phyloP scores from a whole-genome alignment of 1,284 basidiomycete species.

The Apiotrichum sp. region DNA sequence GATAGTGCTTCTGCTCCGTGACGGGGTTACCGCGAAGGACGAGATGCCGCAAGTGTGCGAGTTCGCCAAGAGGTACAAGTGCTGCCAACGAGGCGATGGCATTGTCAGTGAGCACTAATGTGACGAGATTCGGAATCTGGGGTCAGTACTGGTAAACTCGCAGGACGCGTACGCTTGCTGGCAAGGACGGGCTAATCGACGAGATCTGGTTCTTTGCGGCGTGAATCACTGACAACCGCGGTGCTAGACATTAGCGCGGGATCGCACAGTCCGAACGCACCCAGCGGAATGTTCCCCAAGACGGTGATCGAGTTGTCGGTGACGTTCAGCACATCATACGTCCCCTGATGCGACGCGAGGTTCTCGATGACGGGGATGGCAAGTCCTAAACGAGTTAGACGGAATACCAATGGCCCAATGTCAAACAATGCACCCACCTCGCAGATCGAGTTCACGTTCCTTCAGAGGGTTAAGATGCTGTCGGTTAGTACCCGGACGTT shows the following conservation, averaged over 20 bases:
- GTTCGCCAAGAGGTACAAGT: constrained; percentile 73
- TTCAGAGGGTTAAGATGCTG: constrained; percentile 76
- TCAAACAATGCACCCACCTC: constrained; percentile 58
- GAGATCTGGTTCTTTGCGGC: constrained; percentile 92
- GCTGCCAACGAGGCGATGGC: constrained; percentile 68
- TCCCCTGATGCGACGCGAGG: constrained; percentile 87
- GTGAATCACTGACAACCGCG: constrained; percentile 79
- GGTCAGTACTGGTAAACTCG: not conserved
- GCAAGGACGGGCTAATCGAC: constrained; percentile 58
- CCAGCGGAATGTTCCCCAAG: constrained; percentile 84
- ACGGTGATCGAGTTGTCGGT: constrained; percentile 92
- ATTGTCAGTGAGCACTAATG: constrained; percentile 46
- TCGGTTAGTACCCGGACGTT: not conserved
- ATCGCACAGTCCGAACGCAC: constrained; percentile 82
- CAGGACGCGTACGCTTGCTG: constrained; percentile 44
- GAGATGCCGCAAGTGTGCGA: constrained; percentile 72
- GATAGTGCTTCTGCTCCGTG: constrained; percentile 88
- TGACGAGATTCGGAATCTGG: constrained; percentile 47
- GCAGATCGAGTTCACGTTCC: constrained; percentile 88
- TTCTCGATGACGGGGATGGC: constrained; percentile 99
- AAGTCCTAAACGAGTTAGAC: constrained; percentile 69
- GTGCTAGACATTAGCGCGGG: constrained; percentile 65
- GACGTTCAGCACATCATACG: constrained; percentile 65
- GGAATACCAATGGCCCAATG: no score
- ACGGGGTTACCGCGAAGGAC: constrained; percentile 87